Conservation (phyloP, 164 flowering plant species). For the Magnolia sinica region DNA sequence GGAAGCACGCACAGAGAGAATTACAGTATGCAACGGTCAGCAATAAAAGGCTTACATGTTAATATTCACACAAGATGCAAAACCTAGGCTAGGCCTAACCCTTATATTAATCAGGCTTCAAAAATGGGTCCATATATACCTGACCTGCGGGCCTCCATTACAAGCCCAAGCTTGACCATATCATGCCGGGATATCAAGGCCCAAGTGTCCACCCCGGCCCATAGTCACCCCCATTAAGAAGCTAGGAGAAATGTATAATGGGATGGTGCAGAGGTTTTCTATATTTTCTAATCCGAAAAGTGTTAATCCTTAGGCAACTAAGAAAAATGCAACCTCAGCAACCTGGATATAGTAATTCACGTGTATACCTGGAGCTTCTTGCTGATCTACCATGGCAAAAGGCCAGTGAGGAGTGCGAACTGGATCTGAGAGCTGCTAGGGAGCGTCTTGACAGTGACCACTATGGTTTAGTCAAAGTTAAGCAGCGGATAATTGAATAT, state of each 20-base stretch:
- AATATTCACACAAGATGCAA: neutral
- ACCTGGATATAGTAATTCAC: slow-evolving; percentile 96
- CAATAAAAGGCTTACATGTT: neutral
- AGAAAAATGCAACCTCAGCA: slow-evolving; percentile 99
- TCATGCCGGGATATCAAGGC: no score
- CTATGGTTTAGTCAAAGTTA: slow-evolving; percentile 89
- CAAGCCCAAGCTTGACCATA: neutral
- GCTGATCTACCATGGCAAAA: slow-evolving; percentile 97
- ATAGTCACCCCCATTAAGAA: neutral
- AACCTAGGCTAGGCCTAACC: neutral
- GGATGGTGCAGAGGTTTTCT: neutral
- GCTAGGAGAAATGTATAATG: neutral
- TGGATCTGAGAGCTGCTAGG: slow-evolving; percentile 82
- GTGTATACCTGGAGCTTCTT: slow-evolving; percentile 94
- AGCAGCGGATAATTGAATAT: slow-evolving; percentile 96
- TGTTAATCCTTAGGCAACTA: slow-evolving; percentile 57
- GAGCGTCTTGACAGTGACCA: slow-evolving; percentile 93
- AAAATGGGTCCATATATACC: neutral
- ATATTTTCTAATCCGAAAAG: slow-evolving; percentile 2
- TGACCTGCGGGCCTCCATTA: neutral
- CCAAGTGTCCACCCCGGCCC: no score
- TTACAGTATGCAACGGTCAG: slow-evolving; percentile 47
- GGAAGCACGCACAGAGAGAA: slow-evolving; percentile 99
- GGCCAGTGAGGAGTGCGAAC: slow-evolving; percentile 74
- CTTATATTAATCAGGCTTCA: neutral